Base-by-base conservation (phyloP, 176 grass and related monocot species). In the Leersia perrieri region DNA sequence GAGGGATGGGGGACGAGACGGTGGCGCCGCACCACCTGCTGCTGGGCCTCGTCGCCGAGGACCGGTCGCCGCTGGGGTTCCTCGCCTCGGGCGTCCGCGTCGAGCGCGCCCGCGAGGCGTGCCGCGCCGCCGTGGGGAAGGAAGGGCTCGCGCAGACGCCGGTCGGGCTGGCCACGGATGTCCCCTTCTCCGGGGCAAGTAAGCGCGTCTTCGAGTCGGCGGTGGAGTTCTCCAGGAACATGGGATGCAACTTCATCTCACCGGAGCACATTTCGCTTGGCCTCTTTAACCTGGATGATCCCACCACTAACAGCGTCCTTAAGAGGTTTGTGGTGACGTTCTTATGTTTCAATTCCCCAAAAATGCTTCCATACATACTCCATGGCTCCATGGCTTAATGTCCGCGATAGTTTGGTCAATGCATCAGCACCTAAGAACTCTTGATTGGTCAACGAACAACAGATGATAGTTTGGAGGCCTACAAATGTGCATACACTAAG, bases 11-110 rank as follows among this genome's bases (percentile, higher is more conserved):
- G 55, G 84, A 84, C 70, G 88, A 91, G 67, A 65, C 84, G 58
- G 96, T 99, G 23, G 86, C 88, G 74, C 94, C 93, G 65, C 92
- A 91, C 90, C 96, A 99, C 79, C 84, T 99, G 76, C 84, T 99
- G 70, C 92, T 99, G 78, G 96, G 96, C 67, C 87, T 99, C 75
- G 82, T 99, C 82, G 87, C 90, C 10, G 96, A 93, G 88, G 96
- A 98, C 66, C 55, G 79, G 1, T 85, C 92, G 18, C 33, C 87
- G 0, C 67, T 45, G 22, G 96, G 96, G 4, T 98, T 98, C 84
- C 88, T 98, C 32, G 78, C 69, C 0, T 91, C 92, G 4, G 96
- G 84, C 27, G 58, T 91, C 90, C 90, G 88, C 35, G 85, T 91
- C 78, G 96, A 95, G 29, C 83, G 81, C 77, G 96, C 90, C 32